Evolutionary conservation across 75 land plant genomes (phyloP), one percentile per base, ranked within the genome.

Genomic region (Selaginella moellendorffii): DNA sequence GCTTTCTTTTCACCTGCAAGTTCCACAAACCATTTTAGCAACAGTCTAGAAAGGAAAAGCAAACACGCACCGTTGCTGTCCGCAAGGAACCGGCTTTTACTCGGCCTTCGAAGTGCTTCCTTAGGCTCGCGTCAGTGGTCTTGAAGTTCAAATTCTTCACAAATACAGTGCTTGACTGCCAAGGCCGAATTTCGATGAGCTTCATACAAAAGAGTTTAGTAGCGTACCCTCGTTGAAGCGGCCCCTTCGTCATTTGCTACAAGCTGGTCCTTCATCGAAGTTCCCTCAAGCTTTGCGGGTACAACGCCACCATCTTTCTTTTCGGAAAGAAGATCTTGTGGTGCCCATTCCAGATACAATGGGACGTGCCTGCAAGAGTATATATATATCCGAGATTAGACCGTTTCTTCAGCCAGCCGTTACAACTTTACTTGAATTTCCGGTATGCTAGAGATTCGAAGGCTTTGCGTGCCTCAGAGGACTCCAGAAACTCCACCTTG

Each of bases 311-410:
- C n/a, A 36, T 36, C 46, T 36, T 36, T 36, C 29, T 27, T 71
- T 66, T 64, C 72, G 59, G 23, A 64, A 14, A 91, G 75, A 61
- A 93, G 72, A 54, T 82, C 61, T 1, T 52, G 69, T 60, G 96
- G 96, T 28, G 96, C 96, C 98, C 98, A 93, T 69, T 93, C 98
- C 75, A 93, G 68, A 67, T 93, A 93, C 25, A 93, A 65, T 28
- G 98, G 98, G 53, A 82, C 87, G 75, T 88, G 87, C 69, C 98
- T 93, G 77, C 46, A 30, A 2, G 2, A 14, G 18, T 2, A 42
- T 36, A 5, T 36, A 36, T 5, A n/a, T n/a, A n/a, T 36, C 14
- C 14, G 10, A 36, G 46, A 36, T 5, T 36, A 5, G 46, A 14
- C 46, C 5, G 46, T 5, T 36, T 5, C 14, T 5, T 36, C 46